Conservation (phyloP, 106 monocot species). For the Allium fistulosum region DNA sequence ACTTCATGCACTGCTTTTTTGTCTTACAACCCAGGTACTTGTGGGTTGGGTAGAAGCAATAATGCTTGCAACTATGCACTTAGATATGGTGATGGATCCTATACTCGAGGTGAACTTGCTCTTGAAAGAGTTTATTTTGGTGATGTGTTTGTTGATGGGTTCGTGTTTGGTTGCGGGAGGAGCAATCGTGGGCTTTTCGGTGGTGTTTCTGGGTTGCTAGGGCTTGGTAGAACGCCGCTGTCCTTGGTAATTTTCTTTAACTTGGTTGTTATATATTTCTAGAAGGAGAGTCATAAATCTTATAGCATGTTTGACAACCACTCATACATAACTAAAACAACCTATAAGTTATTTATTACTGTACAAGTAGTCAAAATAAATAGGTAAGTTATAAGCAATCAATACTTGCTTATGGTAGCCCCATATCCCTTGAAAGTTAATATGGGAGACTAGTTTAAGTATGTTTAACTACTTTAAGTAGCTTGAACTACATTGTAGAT, state of each 20-base stretch:
- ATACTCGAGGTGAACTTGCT: constrained; percentile 73
- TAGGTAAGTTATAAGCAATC: no score
- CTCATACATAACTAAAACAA: no score
- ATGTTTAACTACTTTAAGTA: no score
- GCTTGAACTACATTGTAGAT: no score
- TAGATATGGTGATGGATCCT: constrained; percentile 85
- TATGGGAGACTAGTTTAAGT: no score
- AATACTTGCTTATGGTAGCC: no score
- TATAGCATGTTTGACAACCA: no score
- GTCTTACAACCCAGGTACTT: constrained; percentile 26
- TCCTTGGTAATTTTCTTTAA: constrained; percentile 19
- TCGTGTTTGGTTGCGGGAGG: constrained; percentile 41
- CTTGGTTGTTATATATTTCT: no score
- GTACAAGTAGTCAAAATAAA: no score
- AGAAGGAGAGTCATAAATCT: no score
- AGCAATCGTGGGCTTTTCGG: constrained; percentile 55
- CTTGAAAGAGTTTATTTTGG: constrained; percentile 50
- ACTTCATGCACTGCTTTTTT: constrained; percentile 42
- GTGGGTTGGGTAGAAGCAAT: constrained; percentile 14
- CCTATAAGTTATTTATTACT: no score
- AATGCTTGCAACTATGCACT: constrained; percentile 67
- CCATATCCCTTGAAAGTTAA: no score
- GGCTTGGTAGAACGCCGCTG: constrained; percentile 36
- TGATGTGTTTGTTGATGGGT: neutral
- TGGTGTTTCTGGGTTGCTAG: constrained; percentile 46